Percentiles rank a stretch among this genome's conserved stretches.
Conservation (phyloP, 179 eudicot genomes). For the Silene noctiflora region DNA sequence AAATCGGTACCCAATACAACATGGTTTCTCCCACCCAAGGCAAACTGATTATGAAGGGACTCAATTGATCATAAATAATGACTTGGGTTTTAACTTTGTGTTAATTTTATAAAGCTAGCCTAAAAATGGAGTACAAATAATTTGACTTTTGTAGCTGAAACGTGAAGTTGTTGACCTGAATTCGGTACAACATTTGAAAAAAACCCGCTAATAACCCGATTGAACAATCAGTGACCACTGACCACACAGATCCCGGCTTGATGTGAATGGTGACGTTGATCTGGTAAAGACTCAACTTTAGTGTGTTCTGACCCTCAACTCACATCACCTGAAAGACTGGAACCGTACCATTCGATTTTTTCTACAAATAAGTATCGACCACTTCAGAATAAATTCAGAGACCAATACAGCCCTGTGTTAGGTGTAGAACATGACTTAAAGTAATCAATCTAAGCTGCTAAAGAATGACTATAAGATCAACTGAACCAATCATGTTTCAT, state of each 20-base stretch:
- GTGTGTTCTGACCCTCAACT: not conserved
- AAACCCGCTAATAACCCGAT: not conserved
- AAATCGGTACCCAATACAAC: not conserved
- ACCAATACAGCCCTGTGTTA: not conserved
- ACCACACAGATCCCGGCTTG: not conserved
- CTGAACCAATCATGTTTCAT: not conserved
- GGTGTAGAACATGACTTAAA: not conserved
- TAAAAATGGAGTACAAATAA: not conserved
- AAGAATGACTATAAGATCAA: not conserved
- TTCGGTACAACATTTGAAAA: not conserved
- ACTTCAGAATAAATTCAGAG: no score
- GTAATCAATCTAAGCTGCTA: not conserved
- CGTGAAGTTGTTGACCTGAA: not conserved
- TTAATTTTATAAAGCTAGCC: not conserved
- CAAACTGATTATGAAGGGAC: not conserved
- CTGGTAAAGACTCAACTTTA: not conserved
- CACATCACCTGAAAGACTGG: not conserved
- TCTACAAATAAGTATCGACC: no score
- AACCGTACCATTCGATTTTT: no score
- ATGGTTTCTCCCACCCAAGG: not conserved
- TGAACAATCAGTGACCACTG: not conserved
- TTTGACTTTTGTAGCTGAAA: not conserved
- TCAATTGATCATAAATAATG: not conserved
- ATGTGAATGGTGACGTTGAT: not conserved
- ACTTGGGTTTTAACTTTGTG: not conserved